These are phyloP conservation scores for Solanum medicagineum DNA, from an alignment of 257 asterid species.

Conservation along the genomic window DNA sequence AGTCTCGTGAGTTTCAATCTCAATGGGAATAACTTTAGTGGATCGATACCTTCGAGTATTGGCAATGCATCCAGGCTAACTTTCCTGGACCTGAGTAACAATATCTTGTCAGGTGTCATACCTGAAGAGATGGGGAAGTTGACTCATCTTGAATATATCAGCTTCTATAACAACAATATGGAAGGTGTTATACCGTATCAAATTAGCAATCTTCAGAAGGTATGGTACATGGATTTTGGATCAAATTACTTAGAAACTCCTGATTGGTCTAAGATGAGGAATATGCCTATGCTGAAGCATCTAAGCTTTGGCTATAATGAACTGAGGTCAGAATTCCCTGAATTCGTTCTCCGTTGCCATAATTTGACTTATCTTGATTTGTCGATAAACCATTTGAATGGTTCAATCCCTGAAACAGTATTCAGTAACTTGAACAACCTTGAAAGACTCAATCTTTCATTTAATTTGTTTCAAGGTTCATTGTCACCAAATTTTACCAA, in stretches of 20 bases:
- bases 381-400: constrained; percentile 39
- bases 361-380: constrained; percentile 54
- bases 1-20: constrained; percentile 30
- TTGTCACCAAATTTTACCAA: constrained; percentile 32
- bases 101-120: constrained; percentile 20
- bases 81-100: constrained; percentile 62
- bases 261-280: constrained; percentile 44
- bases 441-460: constrained; percentile 34
- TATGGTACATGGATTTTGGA: constrained; percentile 52
- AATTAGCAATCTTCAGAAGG: constrained; percentile 46
- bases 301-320: constrained; percentile 36
- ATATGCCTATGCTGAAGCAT: constrained; percentile 39
- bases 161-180: constrained; percentile 42
- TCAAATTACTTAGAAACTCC: constrained; percentile 41
- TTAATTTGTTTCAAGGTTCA: constrained; percentile 41
- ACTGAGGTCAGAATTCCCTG: constrained; percentile 42
- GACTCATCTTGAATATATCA: constrained; percentile 30
- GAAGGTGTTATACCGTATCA: constrained; percentile 47
- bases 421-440: constrained; percentile 37
- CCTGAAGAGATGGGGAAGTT: constrained; percentile 58
- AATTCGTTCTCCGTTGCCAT: constrained; percentile 35
- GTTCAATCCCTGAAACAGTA: constrained; percentile 42
- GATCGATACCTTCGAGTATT: constrained; percentile 54
- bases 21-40: constrained; percentile 30
- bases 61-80: constrained; percentile 36